These are phyloP conservation scores for Ustilago nuda DNA, from an alignment of 1,284 basidiomycete genomes.

Conservation along the genomic window DNA sequence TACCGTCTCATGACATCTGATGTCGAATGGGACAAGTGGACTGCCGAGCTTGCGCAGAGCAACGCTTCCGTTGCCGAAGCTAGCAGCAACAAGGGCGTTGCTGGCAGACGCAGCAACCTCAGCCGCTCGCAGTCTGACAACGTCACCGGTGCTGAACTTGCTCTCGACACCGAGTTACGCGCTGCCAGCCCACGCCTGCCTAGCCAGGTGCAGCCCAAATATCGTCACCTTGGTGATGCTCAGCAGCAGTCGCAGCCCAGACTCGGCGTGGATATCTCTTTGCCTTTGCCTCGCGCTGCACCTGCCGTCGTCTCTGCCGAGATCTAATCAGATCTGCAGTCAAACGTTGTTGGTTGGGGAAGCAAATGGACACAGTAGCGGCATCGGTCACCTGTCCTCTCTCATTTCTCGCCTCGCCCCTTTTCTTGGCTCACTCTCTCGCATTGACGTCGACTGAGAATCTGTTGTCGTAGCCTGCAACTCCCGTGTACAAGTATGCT, in stretches of 20 bases:
- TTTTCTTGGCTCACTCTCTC: background rate
- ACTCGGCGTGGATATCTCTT: conserved; percentile 10
- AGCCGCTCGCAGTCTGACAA: conserved; percentile 51
- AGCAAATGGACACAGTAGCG: background rate
- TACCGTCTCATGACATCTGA: conserved; percentile 69
- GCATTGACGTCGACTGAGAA: conserved; percentile 17
- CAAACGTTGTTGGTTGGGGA: background rate
- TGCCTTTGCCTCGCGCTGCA: conserved; percentile 37
- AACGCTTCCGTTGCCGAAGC: conserved; percentile 8
- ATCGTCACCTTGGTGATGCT: conserved; percentile 20
- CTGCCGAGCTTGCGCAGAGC: conserved; percentile 44
- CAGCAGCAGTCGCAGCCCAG: conserved; percentile 10
- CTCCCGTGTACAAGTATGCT: conserved; percentile 29
- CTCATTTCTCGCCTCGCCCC: background rate
- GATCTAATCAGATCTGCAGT: conserved; percentile 13
- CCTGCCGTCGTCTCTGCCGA: conserved; percentile 22
- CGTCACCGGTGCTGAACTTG: conserved; percentile 36
- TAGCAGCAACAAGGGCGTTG: background rate
- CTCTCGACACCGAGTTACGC: conserved; percentile 44
- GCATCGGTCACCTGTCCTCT: conserved; percentile 3
- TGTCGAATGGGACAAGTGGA: conserved; percentile 63
- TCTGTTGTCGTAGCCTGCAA: conserved; percentile 4
- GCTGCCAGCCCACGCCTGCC: conserved; percentile 38
- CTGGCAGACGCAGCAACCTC: conserved; percentile 30
- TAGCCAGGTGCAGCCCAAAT: conserved; percentile 45